phyloP scores from a whole-genome alignment of 805 yeast genomes.

The Suhomyces prunicola region DNA sequence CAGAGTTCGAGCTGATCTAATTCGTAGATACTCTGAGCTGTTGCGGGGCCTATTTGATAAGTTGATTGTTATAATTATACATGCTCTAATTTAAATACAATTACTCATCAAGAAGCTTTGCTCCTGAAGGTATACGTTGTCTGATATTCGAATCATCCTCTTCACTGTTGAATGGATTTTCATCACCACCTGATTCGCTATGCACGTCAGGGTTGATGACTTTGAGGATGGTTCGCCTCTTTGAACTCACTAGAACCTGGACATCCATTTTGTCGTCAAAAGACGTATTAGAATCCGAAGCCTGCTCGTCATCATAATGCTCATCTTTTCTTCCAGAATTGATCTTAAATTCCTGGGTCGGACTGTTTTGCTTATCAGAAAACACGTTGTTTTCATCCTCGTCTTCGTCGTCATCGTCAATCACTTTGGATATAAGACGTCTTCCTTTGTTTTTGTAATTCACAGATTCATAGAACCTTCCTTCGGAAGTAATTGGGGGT shows the following conservation, averaged over 20 bases:
- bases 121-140: slow-evolving; percentile 12
- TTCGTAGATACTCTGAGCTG: too few species aligned
- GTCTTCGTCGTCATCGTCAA: neutral
- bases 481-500: slow-evolving; percentile 20
- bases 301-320: slow-evolving; percentile 9
- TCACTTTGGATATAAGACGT: neutral
- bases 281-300: slow-evolving; percentile 29
- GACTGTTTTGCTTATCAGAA: neutral
- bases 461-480: neutral
- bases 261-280: slow-evolving; percentile 56
- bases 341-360: neutral
- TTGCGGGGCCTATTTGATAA: too few species aligned
- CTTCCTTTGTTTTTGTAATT: neutral
- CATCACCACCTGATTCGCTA: slow-evolving; percentile 5
- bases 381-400: slow-evolving; percentile 1
- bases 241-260: slow-evolving; percentile 67
- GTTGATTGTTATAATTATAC: neutral
- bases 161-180: neutral
- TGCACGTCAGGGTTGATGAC: slow-evolving; percentile 59
- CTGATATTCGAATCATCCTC: slow-evolving; percentile 6
- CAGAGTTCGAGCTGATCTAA: too few species aligned
- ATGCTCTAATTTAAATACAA: neutral
- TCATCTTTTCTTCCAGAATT: neutral
- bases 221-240: slow-evolving; percentile 55
- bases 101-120: slow-evolving; percentile 1